Conservation (phyloP, 192 early-diverging fungal species). For the Umbelopsis ramanniana region DNA sequence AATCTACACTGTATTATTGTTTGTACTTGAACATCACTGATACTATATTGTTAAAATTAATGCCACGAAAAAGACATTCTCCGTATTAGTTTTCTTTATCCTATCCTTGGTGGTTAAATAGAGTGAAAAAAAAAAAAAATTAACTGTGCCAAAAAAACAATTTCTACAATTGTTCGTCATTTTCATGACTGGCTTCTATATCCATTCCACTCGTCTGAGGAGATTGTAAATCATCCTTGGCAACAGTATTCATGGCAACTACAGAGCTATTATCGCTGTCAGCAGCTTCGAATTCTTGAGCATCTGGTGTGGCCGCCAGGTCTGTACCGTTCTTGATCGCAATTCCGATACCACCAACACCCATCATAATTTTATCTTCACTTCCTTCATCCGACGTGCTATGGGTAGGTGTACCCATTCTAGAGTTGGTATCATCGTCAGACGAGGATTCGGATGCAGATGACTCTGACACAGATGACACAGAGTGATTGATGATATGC, state of each 20-base stretch:
- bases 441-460: slow-evolving; percentile 16
- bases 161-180: slow-evolving; percentile 10
- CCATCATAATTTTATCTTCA: slow-evolving; percentile 19
- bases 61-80: no score
- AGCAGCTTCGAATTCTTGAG: slow-evolving; percentile 4
- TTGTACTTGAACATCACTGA: no score
- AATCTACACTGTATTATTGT: no score
- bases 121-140: neutral
- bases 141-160: neutral
- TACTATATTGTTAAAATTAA: no score
- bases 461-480: slow-evolving; percentile 13
- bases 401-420: slow-evolving; percentile 9
- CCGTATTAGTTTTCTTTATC: no score
- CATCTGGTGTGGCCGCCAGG: slow-evolving; percentile 9
- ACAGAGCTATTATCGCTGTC: slow-evolving; percentile 15
- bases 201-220: neutral
- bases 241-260: neutral
- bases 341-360: slow-evolving; percentile 15
- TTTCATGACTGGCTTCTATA: slow-evolving; percentile 1
- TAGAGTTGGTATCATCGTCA: slow-evolving; percentile 19
- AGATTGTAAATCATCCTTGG: neutral
- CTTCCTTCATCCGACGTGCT: slow-evolving; percentile 21
- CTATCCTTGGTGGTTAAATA: neutral
- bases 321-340: slow-evolving; percentile 3
- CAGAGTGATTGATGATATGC: slow-evolving; percentile 14